Conservation (phyloP, 257 asterid species). For the Coffea canephora region DNA sequence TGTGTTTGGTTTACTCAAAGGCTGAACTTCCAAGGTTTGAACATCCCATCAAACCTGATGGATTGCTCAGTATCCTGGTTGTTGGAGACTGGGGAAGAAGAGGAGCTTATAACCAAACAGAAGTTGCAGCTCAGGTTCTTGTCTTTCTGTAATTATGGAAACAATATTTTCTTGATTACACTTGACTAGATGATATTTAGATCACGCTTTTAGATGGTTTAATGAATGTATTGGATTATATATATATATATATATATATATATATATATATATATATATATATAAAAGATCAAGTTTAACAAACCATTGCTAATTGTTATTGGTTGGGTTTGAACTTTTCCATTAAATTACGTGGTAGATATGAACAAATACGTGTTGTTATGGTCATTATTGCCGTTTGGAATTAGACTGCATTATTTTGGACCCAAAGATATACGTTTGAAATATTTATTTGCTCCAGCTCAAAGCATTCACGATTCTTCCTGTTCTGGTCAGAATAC, state of each 20-base stretch:
- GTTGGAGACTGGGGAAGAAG: conserved; percentile 84
- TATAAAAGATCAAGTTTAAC: too few species aligned
- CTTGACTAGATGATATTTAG: too few species aligned
- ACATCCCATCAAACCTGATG: conserved; percentile 35
- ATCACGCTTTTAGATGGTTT: too few species aligned
- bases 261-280: too few species aligned
- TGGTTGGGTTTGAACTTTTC: background rate
- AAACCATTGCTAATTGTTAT: background rate
- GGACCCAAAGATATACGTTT: background rate
- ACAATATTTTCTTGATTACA: too few species aligned
- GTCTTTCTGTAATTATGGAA: too few species aligned
- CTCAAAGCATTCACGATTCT: background rate
- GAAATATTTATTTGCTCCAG: background rate
- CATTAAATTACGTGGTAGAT: too few species aligned
- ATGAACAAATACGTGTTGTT: background rate
- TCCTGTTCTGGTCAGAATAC: background rate
- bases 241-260: too few species aligned
- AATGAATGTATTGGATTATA: too few species aligned
- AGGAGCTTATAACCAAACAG: conserved; percentile 54
- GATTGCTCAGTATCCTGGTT: conserved; percentile 44
- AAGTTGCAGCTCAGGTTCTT: conserved; percentile 52
- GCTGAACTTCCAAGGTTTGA: conserved; percentile 21
- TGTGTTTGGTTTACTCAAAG: background rate
- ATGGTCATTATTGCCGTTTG: background rate
- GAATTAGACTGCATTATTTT: too few species aligned